phyloP scores from a whole-genome alignment of 129 eudicot species.

The Daucus carota region DNA sequence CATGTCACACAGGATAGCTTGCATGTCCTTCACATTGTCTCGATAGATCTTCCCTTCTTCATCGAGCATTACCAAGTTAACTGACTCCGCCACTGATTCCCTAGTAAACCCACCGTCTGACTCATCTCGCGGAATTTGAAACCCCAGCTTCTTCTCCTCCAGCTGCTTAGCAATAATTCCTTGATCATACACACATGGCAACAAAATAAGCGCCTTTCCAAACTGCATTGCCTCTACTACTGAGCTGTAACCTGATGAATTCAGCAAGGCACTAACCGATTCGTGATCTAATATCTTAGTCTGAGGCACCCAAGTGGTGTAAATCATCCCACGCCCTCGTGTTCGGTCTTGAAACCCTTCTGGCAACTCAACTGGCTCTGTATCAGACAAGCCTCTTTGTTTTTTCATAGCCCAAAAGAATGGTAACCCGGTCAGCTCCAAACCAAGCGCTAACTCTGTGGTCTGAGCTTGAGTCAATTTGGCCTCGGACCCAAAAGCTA shows the following conservation, averaged over 20 bases:
- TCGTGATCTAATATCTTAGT: conserved; percentile 11
- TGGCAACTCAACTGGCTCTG: too few species aligned
- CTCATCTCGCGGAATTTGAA: conserved; percentile 9
- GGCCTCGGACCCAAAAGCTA: too few species aligned
- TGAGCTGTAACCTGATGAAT: too few species aligned
- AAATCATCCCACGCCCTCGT: conserved; percentile 6
- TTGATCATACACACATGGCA: conserved; percentile 11
- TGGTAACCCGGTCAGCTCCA: too few species aligned
- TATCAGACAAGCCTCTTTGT: too few species aligned
- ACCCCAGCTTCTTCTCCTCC: conserved; percentile 4
- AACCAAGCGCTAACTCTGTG: too few species aligned
- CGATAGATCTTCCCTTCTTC: too few species aligned
- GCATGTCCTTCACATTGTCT: conserved; percentile 9
- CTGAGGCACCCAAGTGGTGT: conserved; percentile 22
- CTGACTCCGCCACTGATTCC: conserved; percentile 11
- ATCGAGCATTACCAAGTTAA: too few species aligned
- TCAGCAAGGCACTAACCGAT: conserved; percentile 7
- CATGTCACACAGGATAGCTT: background rate
- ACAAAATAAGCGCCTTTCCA: background rate
- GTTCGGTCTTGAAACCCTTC: too few species aligned
- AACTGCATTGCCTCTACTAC: conserved; percentile 13
- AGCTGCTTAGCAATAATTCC: conserved; percentile 4
- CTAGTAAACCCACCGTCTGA: conserved; percentile 7
- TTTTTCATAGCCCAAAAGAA: too few species aligned
- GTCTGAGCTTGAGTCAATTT: too few species aligned